Evolutionary conservation across 495 filamentous ascomycete species (phyloP), one percentile per base, ranked within the genome.

Genomic region (Podospora conica): DNA sequence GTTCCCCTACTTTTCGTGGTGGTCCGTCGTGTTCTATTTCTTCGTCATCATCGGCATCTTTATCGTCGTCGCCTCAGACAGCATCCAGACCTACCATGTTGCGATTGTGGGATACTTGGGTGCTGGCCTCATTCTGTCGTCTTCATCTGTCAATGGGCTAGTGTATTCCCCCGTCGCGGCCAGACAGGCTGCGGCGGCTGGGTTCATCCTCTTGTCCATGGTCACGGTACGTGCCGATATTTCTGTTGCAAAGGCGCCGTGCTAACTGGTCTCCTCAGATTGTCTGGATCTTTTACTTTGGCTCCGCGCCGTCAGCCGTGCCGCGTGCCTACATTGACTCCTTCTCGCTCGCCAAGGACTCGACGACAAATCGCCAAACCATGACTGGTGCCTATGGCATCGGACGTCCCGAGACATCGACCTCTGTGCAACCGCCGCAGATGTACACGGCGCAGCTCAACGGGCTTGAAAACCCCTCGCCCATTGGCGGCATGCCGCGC

Each of bases 261-360:
- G 28, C 73, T 77, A 65, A 75, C 60, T 12, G 24, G 3, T 60
- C 22, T 21, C 67, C 22, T 21, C 67, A 97, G 94, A 91, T 97
- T 71, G 86, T 98, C 58, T 99, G 95, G 95, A 96, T 98, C 66
- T 96, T 97, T 80, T 97, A 98, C 80, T 99, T 96, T 72, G 95
- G 95, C 64, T 97, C 95, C 9, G 88, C 91, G 2, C 93, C 96
- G 7, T 88, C 91, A 61, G 91, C 93, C n/a, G 82, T 87, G 62
- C 91, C 93, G 68, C 91, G 93, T 64, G 88, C 91, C 53, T 96
- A 94, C 74, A 90, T 97, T 67, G 96, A 99, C 78, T 97, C 94
- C 3, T 97, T 97, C 71, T 93, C 96, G 40, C 83, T 98, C 5
- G 85, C 96, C 80, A 97, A 97, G 79, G 92, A 96, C 69, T 85